A percentile compares a stretch with the other conserved stretches of the same genome.
These are phyloP conservation scores for Candida endomychidarum DNA, from an alignment of 805 yeast genomes.

Conservation along the genomic window DNA sequence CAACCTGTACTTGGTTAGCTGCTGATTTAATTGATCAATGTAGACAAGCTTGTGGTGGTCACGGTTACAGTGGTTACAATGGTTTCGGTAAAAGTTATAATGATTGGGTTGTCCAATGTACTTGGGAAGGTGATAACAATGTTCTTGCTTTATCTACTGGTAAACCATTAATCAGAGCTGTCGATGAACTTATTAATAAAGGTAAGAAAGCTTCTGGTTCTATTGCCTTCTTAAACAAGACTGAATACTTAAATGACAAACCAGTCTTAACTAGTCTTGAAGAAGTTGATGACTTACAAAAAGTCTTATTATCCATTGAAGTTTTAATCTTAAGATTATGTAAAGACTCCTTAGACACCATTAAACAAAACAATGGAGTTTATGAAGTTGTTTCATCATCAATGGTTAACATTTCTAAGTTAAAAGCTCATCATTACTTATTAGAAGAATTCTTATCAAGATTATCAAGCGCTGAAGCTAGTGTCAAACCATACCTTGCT, in stretches of 20 bases:
- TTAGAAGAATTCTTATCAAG: constrained; percentile 30
- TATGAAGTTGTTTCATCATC: constrained; percentile 40
- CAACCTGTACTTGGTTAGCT: constrained; percentile 46
- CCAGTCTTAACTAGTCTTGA: constrained; percentile 30
- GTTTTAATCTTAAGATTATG: constrained; percentile 38
- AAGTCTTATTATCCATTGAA: constrained; percentile 40
- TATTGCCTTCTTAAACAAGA: constrained; percentile 32
- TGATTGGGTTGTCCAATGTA: constrained; percentile 49
- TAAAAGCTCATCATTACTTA: constrained; percentile 44
- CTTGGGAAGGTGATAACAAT: constrained; percentile 52
- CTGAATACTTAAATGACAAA: constrained; percentile 22
- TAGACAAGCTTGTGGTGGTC: constrained; percentile 50
- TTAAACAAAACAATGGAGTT: constrained; percentile 25
- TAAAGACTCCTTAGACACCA: constrained; percentile 27
- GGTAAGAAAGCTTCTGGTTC: constrained; percentile 36
- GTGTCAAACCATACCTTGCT: constrained; percentile 29
- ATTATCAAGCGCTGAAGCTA: constrained; percentile 22
- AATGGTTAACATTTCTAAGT: constrained; percentile 40
- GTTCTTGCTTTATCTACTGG: constrained; percentile 44
- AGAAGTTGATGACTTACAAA: constrained; percentile 28
- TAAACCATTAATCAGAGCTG: constrained; percentile 36
- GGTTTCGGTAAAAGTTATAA: constrained; percentile 46
- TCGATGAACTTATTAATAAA: constrained; percentile 26
- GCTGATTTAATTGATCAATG: constrained; percentile 42
- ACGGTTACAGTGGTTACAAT: constrained; percentile 45